Conservation (phyloP, 2,329 filamentous ascomycete species). For the Diaporthe eres region DNA sequence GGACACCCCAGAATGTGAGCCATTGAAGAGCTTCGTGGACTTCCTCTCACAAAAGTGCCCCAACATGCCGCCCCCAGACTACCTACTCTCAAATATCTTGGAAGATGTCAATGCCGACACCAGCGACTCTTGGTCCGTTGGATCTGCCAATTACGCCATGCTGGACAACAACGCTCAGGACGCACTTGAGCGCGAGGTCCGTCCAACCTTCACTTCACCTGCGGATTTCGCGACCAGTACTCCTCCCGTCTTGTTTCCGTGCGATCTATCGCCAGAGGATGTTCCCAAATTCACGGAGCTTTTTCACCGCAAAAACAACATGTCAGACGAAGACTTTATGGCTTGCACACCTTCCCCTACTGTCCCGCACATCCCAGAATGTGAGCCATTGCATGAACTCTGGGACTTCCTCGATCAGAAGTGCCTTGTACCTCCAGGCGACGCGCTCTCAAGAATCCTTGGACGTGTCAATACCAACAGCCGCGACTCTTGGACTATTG, state of each 20-base stretch:
- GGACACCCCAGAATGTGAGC: neutral
- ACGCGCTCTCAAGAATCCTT: neutral
- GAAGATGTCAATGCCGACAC: too few relatives aligned
- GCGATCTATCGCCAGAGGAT: neutral
- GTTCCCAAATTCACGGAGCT: neutral
- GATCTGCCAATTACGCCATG: too few relatives aligned
- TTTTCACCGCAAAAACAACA: neutral
- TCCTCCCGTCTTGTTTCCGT: neutral
- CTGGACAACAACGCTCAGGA: too few relatives aligned
- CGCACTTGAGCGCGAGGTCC: too few relatives aligned
- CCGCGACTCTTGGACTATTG: neutral
- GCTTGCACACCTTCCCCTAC: neutral
- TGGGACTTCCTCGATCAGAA: too few relatives aligned
- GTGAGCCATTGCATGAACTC: neutral
- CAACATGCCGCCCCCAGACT: neutral
- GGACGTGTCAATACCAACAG: neutral
- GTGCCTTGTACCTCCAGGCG: neutral
- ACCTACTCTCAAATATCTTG: neutral
- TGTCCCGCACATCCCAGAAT: neutral
- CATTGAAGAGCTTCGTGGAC: neutral
- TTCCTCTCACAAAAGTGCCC: neutral
- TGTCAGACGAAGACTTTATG: neutral
- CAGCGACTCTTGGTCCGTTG: too few relatives aligned
- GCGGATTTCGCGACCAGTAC: neutral
- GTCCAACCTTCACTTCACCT: neutral